Evolutionary conservation across 495 filamentous ascomycete genomes (phyloP), one percentile per base, ranked within the genome.

Genomic region (Extremus antarcticus): DNA sequence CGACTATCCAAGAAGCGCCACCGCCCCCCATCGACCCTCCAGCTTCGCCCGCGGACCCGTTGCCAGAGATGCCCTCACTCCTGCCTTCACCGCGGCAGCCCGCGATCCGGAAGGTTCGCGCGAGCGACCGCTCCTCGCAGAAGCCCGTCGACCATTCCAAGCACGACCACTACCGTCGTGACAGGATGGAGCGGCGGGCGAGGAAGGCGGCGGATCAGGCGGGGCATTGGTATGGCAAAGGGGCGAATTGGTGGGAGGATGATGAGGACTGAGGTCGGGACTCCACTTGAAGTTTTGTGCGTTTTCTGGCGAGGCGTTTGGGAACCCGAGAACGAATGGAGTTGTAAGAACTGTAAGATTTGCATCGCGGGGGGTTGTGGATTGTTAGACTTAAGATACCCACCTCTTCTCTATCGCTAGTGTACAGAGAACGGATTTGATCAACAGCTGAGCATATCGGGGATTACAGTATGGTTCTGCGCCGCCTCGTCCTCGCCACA

Each of bases 161-260:
- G 47, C 47, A 50, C 24, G 24, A 50, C 47, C 47, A 50, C 16
- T 50, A 50, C 47, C 47, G 47, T 2, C 15, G 15, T 15, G 47
- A 50, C 22, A 25, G 20, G 8, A 13, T 50, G 23, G 21, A 10
- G 15, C 47, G 47, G 16, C 21, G 20, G 25, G 47, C 24, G 22
- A 25, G 47, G 23, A 25, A 25, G 25, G 23, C 10, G n/a, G 15
- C 22, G 17, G 47, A 38, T 19, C 16, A 15, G 15, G 22, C 16
- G 47, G 47, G 25, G 22, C 47, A 50, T 32, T 50, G 47, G 47
- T 50, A n/a, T 16, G 47, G 25, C 11, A 21, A 17, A 4, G 22
- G 25, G 47, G 47, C 15, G 22, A 17, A 50, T 32, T 50, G 47
- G 47, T 50, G 25, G 15, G 47, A 32, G 22, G 47, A 50, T 32